Base-by-base conservation (phyloP, 208 protist genomes). In the Leishmania amazonensis region DNA sequence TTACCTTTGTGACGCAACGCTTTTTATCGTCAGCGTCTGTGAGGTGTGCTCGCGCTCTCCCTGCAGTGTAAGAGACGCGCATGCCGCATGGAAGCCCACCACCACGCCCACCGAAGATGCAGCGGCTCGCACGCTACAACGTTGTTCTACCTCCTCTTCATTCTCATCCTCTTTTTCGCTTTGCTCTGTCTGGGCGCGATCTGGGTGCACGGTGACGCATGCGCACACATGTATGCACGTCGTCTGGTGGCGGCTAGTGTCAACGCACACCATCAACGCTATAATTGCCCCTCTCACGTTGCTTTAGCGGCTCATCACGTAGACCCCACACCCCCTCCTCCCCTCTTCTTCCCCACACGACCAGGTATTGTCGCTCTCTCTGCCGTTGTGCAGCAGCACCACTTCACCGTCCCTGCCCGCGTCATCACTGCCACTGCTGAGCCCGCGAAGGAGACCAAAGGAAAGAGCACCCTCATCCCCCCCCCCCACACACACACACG, bases 201-300 rank as follows among this genome's bases (percentile, higher is more conserved):
- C 21, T 31, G 40, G 51, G 40, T 15, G 40, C 71, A 53, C n/a
- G 13, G 2, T 57, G 8, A 57, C 47, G 9, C 31, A 73, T 40
- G 45, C 42, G 65, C 57, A 78, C 38, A 77, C 35, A 65, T 31
- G n/a, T 45, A 81, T 51, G 31, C 58, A 75, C 76, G 24, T 76
- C n/a, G 4, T 73, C 40, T 28, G 31, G 31, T 17, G 81, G 9
- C 42, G 51, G 24, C 71, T 60, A 65, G 70, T 53, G 60, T 6
- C 31, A 74, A 3, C 38, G 31, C 40, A 40, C 31, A 78, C 24
- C 51, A 71, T 57, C 51, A 68, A 54, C 42, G 3, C 21, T 75
- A 28, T 75, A 54, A 60, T 60, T 60, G n/a, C 24, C 47, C 57
- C 19, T 9, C 57, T 65, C 21, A 67, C 35, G 38, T 45, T 78